These are phyloP conservation scores for Camellia granthamiana DNA, from an alignment of 148 eudicot genomes.

Conservation along the genomic window DNA sequence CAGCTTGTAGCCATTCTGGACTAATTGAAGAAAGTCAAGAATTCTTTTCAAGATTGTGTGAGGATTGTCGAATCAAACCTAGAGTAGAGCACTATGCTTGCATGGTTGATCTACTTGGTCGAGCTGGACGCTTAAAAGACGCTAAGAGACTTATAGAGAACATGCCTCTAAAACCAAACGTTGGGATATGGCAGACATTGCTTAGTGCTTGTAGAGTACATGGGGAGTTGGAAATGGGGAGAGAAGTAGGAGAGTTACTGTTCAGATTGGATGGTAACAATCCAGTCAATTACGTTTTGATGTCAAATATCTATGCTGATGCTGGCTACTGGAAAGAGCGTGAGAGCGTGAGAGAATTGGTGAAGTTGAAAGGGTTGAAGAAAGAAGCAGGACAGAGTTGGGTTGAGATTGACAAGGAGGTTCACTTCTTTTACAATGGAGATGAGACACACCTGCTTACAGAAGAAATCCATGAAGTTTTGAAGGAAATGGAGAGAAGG, in stretches of 20 bases:
- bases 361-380: slow-evolving; percentile 56
- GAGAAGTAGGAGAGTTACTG: slow-evolving; percentile 63
- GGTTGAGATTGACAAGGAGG: slow-evolving; percentile 66
- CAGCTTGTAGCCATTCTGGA: slow-evolving; percentile 91
- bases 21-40: slow-evolving; percentile 57
- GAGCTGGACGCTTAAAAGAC: slow-evolving; percentile 77
- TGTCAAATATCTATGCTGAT: slow-evolving; percentile 70
- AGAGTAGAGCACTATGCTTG: slow-evolving; percentile 82
- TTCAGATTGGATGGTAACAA: slow-evolving; percentile 55
- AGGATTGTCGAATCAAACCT: slow-evolving; percentile 38
- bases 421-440: slow-evolving; percentile 71
- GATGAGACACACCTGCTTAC: slow-evolving; percentile 67
- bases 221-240: slow-evolving; percentile 66
- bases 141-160: slow-evolving; percentile 60
- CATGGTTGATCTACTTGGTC: slow-evolving; percentile 87
- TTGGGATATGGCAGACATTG: slow-evolving; percentile 80
- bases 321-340: slow-evolving; percentile 78
- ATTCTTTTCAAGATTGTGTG: slow-evolving; percentile 57
- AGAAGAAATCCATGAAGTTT: slow-evolving; percentile 35
- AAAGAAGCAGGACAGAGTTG: slow-evolving; percentile 84
- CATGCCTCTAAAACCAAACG: slow-evolving; percentile 64
- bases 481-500: slow-evolving; percentile 59
- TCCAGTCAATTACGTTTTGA: slow-evolving; percentile 62
- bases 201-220: slow-evolving; percentile 79
- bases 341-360: slow-evolving; percentile 52